phyloP scores from a whole-genome alignment of 2,329 filamentous ascomycete species.

The Amauroascus niger region DNA sequence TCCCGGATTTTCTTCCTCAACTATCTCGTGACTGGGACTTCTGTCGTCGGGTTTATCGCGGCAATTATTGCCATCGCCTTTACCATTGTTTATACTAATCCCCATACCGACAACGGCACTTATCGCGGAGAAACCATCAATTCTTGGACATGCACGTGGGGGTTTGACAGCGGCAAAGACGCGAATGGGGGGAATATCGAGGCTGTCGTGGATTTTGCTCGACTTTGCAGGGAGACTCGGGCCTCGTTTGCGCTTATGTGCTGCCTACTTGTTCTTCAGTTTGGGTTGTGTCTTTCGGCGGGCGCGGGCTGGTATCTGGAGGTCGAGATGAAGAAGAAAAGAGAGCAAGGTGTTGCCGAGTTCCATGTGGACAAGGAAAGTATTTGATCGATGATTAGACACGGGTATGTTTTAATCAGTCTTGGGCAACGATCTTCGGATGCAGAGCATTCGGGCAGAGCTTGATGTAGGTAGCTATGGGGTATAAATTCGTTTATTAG shows the following conservation, averaged over 20 bases:
- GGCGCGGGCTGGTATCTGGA: conserved; percentile 24
- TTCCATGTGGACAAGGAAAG: conserved; percentile 2
- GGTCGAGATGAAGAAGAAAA: conserved; percentile 18
- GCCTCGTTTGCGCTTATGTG: conserved; percentile 31
- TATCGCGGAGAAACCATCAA: conserved; percentile 30
- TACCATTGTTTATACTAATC: conserved; percentile 24
- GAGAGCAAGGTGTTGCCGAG: not conserved
- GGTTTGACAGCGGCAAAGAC: conserved; percentile 17
- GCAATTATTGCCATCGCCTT: conserved; percentile 28
- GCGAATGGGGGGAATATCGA: conserved; percentile 16
- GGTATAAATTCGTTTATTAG: too few species aligned
- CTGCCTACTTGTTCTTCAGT: conserved; percentile 28
- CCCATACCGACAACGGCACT: conserved; percentile 25
- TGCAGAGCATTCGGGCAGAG: not conserved
- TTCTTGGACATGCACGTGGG: conserved; percentile 37
- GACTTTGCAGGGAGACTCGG: conserved; percentile 31
- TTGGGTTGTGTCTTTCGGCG: conserved; percentile 27
- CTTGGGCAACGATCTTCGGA: not conserved
- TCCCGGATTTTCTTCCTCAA: conserved; percentile 30
- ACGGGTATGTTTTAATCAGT: not conserved
- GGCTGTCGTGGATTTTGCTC: conserved; percentile 29
- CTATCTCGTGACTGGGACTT: conserved; percentile 26
- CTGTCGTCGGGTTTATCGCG: conserved; percentile 30
- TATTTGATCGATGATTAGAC: not conserved
- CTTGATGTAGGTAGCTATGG: too few species aligned